Percentiles rank a stretch among this genome's conserved stretches.
These are phyloP conservation scores for Eucalyptus decipiens DNA, from an alignment of 345 rosid species.

Conservation along the genomic window DNA sequence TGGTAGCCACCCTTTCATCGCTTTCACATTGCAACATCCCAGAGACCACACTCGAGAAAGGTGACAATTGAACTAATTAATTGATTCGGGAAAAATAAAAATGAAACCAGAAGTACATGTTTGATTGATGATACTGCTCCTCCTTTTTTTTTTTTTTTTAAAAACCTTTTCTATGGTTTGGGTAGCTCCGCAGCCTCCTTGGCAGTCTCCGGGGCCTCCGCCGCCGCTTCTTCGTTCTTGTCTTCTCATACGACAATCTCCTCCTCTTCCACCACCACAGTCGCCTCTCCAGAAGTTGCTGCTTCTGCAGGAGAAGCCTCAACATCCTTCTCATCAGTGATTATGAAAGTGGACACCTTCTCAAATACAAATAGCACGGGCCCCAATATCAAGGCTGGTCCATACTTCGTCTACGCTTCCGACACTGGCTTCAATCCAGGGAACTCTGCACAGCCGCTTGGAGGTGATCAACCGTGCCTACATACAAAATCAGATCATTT, in stretches of 20 bases:
- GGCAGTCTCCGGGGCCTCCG: no score
- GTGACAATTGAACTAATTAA: background rate
- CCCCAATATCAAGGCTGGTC: conserved; percentile 41
- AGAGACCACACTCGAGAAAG: background rate
- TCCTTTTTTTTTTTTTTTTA: no score
- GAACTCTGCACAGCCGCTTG: conserved; percentile 25
- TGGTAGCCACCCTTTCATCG: background rate
- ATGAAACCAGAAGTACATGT: background rate
- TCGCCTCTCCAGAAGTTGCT: conserved; percentile 37
- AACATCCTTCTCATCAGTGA: conserved; percentile 26
- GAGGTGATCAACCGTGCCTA: background rate
- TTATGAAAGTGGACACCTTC: conserved; percentile 56
- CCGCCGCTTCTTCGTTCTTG: background rate
- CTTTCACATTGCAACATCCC: background rate
- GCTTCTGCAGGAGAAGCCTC: conserved; percentile 14
- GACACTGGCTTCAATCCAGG: conserved; percentile 57
- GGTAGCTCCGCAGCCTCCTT: background rate
- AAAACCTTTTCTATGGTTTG: background rate
- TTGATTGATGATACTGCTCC: background rate
- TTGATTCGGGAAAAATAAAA: background rate
- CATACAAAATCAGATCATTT: background rate
- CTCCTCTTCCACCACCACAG: background rate
- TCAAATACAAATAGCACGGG: conserved; percentile 63
- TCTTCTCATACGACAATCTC: background rate
- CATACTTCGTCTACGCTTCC: conserved; percentile 49